Base-by-base conservation (phyloP, 768 basidiomycete genomes). In the Rhodotorula babjevae region DNA sequence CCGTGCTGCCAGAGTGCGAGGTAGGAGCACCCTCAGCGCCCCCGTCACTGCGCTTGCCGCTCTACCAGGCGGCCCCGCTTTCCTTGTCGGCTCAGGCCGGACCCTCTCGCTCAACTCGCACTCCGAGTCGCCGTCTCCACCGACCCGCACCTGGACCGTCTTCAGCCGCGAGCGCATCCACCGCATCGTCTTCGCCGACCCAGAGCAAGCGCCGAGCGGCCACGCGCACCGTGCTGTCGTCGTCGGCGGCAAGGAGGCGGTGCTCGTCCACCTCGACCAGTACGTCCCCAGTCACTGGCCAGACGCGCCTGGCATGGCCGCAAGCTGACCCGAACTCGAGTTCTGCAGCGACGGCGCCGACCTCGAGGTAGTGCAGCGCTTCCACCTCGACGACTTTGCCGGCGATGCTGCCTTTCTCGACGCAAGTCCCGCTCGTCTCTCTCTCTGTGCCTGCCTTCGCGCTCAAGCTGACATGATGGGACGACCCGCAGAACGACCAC, bases 161-260 rank as follows among this genome's bases (percentile, higher is more conserved):
- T 72, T 72, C 50, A n/a, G 55, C 25, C 71, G 71, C 23, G 71
- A 72, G 14, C 36, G 66, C 50, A 31, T 64, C 9, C 66, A 72
- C 47, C 36, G 71, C 31, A 60, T 67, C 21, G 66, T 61, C 1
- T 0, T 46, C 25, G 49, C 40, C 27, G 31, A n/a, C 2, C 0
- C 5, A 2, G 29, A 14, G 2, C 7, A 21, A 16, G 14, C 16
- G 2, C 10, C 25, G 9, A 10, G 23, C 15, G 55, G 3, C 12
- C 31, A 33, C 3, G n/a, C 4, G 21, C 6, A 14, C 21, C 19
- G 31, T 18, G 47, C 21, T 18, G 9, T 68, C 33, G 44, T 72
- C 2, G 14, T 61, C 33, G 71, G 71, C 6, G 71, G 71, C 23
- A 67, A 63, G 52, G 71, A 72, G 31, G 71, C 65, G 27, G 61